Evolutionary conservation across 495 filamentous ascomycete genomes (phyloP), one percentile per base, ranked within the genome.

Genomic region (Neurospora sp.): DNA sequence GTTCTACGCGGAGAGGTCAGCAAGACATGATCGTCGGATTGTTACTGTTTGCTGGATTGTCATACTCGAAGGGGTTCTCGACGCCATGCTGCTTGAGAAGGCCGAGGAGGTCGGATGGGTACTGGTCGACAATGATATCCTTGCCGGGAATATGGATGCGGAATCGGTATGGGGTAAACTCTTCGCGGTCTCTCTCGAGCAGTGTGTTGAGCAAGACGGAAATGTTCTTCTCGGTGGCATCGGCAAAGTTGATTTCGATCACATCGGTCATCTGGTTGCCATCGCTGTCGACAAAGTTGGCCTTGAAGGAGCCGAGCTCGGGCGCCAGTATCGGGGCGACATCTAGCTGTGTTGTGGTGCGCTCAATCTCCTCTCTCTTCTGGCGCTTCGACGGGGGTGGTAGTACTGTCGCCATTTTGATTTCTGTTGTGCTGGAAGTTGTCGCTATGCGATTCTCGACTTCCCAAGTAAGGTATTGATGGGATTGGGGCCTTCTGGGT

Each of bases 301-400:
- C 87, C 75, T 94, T 91, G 71, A 97, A 87, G 72, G 89, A 93
- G 72, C 93, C 93, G 40, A 92, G 84, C 77, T 93, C 88, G 71
- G 88, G 86, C 3, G 92, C 91, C 71, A 91, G 75, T 27, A 86
- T 87, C 39, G 87, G 85, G 8, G 91, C 81, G 72, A 95, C 87
- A 81, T 94, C 90, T 80, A 96, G 91, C 74, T 97, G 93, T 65
- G 89, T 85, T 72, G 86, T 82, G 17, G 91, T 87, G 78, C 89
- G 90, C 74, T 95, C 92, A 27, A 91, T 86, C 69, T 87, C 87
- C 61, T 90, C 94, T 45, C 89, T 88, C 81, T 90, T 91, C 76
- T 97, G 93, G 68, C 94, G 90, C 83, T 98, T 99, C 70, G 90
- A 93, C 48, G 96, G 96, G 27, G 94, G 96, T 17, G 96, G 96